A percentile compares a stretch with the other conserved stretches of the same genome.
Conservation (phyloP, 1,284 basidiomycete species). For the Cutaneotrichosporon dermatis region DNA sequence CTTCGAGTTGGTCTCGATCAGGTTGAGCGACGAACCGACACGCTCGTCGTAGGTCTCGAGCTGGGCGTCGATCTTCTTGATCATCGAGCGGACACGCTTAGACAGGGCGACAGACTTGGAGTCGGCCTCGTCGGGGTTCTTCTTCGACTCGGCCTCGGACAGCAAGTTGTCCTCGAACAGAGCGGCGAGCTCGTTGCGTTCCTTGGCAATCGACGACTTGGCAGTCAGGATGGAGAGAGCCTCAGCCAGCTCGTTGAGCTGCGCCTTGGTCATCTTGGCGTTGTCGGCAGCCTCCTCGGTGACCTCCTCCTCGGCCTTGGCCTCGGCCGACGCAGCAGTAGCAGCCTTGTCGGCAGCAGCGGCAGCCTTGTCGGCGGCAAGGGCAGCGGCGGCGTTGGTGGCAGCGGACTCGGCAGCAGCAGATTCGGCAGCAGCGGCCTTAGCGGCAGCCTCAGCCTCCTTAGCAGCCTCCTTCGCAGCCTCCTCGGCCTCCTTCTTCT, state of each 20-base stretch:
- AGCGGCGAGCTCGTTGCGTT: constrained; percentile 81
- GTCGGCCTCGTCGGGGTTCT: constrained; percentile 46
- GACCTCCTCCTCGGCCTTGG: constrained; percentile 17
- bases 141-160: constrained; percentile 64
- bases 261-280: constrained; percentile 94
- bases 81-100: constrained; percentile 91
- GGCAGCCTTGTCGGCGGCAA: not conserved
- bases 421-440: not conserved
- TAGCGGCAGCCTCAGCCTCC: constrained; percentile 52
- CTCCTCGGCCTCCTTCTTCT: constrained; percentile 64
- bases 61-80: constrained; percentile 92
- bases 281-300: constrained; percentile 51
- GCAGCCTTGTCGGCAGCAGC: constrained; percentile 59
- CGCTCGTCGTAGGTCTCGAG: constrained; percentile 85
- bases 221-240: constrained; percentile 87
- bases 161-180: constrained; percentile 89
- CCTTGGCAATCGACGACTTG: constrained; percentile 94
- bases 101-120: constrained; percentile 58
- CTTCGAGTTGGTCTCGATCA: constrained; percentile 87
- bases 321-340: constrained; percentile 71
- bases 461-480: constrained; percentile 54
- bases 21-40: constrained; percentile 86
- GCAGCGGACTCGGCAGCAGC: not conserved
- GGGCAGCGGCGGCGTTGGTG: not conserved
- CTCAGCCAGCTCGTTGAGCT: constrained; percentile 88